Evolutionary conservation across 2,329 filamentous ascomycete genomes (phyloP).

Genomic region (Xylaria sp.): DNA sequence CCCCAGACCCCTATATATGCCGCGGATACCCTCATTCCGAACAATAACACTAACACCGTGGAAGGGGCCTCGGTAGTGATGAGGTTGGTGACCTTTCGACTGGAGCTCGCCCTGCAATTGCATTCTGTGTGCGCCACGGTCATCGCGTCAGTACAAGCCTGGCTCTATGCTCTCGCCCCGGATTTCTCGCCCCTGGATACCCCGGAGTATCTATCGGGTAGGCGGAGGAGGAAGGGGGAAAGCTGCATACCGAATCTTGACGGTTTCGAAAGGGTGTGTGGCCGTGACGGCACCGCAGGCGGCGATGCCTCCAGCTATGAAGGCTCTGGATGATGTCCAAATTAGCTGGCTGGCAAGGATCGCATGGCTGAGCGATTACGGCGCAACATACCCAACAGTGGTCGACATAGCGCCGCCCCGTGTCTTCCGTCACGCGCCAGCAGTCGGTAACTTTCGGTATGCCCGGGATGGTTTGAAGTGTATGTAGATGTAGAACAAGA

Average conservation of each 20-base stretch:
- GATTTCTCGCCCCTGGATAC: neutral
- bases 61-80: conserved; percentile 89
- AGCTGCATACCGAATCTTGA: conserved; percentile 87
- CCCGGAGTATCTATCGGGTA: neutral
- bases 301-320: conserved; percentile 95
- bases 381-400: conserved; percentile 45
- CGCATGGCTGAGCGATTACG: neutral
- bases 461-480: neutral
- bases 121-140: conserved; percentile 67
- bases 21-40: conserved; percentile 86
- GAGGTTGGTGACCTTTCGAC: conserved; percentile 82
- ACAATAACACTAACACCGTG: conserved; percentile 93
- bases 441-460: conserved; percentile 1
- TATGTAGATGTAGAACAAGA: neutral
- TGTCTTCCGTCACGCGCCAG: conserved; percentile 36
- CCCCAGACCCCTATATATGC: conserved; percentile 88
- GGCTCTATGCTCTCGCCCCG: neutral
- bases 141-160: conserved; percentile 32
- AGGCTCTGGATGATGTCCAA: conserved; percentile 67
- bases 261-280: conserved; percentile 97
- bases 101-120: conserved; percentile 97
- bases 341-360: conserved; percentile 16
- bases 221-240: conserved; percentile 7
- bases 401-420: conserved; percentile 47
- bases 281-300: conserved; percentile 97